Percentiles rank a stretch among this genome's conserved stretches.
These are phyloP conservation scores for Paramecium sexaurelia DNA, from an alignment of 73 alveolate species.

Conservation along the genomic window DNA sequence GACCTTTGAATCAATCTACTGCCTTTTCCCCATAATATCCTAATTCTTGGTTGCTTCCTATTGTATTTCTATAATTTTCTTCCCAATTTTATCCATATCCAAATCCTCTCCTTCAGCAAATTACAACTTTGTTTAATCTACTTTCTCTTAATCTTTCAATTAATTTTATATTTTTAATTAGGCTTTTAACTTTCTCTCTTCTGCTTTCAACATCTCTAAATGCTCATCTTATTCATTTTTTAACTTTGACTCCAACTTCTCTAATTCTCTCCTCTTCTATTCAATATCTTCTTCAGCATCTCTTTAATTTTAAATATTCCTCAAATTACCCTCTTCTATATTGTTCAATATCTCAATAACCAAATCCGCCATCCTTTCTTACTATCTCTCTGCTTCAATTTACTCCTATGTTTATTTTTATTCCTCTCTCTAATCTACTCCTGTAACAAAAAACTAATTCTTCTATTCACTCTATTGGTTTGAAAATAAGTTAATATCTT, in stretches of 20 bases:
- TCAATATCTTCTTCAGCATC: constrained; percentile 38
- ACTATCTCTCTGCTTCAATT: constrained; percentile 30
- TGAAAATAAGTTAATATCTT: not conserved
- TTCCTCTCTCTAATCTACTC: constrained; percentile 17
- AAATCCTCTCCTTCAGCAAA: constrained; percentile 52
- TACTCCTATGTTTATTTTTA: not conserved
- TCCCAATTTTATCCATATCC: constrained; percentile 40
- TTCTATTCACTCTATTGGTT: not conserved
- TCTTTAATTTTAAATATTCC: constrained; percentile 27
- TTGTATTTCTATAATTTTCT: constrained; percentile 12
- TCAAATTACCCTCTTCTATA: constrained; percentile 40
- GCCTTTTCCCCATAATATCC: not conserved
- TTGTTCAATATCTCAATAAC: not conserved
- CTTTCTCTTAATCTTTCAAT: not conserved
- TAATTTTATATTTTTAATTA: not conserved
- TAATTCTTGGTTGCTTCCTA: not conserved
- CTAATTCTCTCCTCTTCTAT: constrained; percentile 6
- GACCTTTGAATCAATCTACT: not conserved
- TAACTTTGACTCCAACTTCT: not conserved
- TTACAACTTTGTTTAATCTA: constrained; percentile 23
- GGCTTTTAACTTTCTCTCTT: not conserved
- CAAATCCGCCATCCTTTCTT: constrained; percentile 3
- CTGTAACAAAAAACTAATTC: not conserved
- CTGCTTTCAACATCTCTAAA: not conserved
- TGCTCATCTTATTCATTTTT: not conserved